phyloP scores from a whole-genome alignment of 768 basidiomycete genomes.

The Collybia sp. region DNA sequence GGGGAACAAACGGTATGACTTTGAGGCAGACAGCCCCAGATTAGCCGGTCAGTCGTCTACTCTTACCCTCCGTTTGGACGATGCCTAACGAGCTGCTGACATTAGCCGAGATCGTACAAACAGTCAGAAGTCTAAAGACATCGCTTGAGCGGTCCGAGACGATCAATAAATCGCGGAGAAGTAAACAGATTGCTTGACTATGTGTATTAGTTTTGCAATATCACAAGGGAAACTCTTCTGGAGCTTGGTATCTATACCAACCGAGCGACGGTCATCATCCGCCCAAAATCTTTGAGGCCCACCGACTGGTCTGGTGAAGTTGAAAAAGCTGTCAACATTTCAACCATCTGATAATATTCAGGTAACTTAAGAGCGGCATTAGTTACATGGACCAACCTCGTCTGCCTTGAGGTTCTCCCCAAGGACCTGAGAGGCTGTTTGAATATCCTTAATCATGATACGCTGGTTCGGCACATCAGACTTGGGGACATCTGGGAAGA shows the following conservation, averaged over 20 bases:
- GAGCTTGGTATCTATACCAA: constrained; percentile 20
- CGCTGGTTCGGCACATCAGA: constrained; percentile 43
- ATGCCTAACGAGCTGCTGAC: constrained; percentile 4
- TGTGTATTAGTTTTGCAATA: no score
- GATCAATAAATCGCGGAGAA: constrained; percentile 56
- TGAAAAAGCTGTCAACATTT: constrained; percentile 79
- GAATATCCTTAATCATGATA: constrained; percentile 66
- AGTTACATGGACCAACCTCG: constrained; percentile 44
- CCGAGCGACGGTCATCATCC: constrained; percentile 66
- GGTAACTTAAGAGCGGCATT: background rate
- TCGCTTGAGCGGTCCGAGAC: constrained; percentile 63
- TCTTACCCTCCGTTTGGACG: background rate
- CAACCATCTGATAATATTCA: constrained; percentile 49
- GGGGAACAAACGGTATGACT: constrained; percentile 90
- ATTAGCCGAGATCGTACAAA: constrained; percentile 73
- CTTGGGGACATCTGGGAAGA: constrained; percentile 58
- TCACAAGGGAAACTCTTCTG: no score
- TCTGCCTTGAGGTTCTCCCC: constrained; percentile 70
- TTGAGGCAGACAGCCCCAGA: constrained; percentile 88
- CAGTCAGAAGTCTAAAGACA: constrained; percentile 59
- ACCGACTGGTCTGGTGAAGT: constrained; percentile 66
- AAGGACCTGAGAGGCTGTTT: constrained; percentile 52
- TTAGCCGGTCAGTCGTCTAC: constrained; percentile 56
- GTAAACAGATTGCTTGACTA: constrained; percentile 33
- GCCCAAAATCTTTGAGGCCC: constrained; percentile 62